Base-by-base conservation (phyloP, 257 asterid genomes). In the Petrea volubilis region DNA sequence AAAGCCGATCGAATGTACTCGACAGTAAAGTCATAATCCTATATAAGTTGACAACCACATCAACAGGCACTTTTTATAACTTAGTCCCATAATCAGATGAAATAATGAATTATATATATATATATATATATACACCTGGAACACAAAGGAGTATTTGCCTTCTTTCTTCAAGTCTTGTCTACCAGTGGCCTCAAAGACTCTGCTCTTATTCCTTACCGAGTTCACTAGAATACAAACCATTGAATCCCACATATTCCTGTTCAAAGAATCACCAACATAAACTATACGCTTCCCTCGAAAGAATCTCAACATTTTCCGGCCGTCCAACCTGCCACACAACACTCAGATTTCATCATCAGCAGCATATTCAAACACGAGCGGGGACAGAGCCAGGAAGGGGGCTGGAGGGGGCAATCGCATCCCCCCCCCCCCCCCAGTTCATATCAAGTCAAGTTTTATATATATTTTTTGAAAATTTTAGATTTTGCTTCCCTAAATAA, bases 181-280 rank as follows among this genome's bases (percentile, higher is more conserved):
- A 40, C 96, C 94, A 61, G 86, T 83, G 60, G 82, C 91, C 78
- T 87, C 96, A 67, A 85, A 85, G 7, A 89, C 96, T 74, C 81
- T 82, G 40, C 72, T 87, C 64, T 79, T 80, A 76, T 89, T 87
- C 77, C 82, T 78, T 0, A 78, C 90, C 0, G 92, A 82, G 71
- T 75, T 85, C 65, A 79, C 79, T 0, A 89, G 87, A 56, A 89
- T 73, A 81, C 96, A 89, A 66, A 89, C 76, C 67, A 89, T 86
- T 31, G 96, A 89, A 70, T 89, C 94, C 88, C 88, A 89, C 96
- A 89, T 89, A 44, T 89, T 89, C 73, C 96, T 81, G 73, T 85
- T 89, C 73, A 89, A 89, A 24, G 96, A 89, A 79, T 89, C 96
- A 1, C 96, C 96, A n/a, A 89, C 90, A 56, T 83, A 87, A 18